phyloP scores from a whole-genome alignment of 495 filamentous ascomycete species.

The Lasiosphaeria hispida region DNA sequence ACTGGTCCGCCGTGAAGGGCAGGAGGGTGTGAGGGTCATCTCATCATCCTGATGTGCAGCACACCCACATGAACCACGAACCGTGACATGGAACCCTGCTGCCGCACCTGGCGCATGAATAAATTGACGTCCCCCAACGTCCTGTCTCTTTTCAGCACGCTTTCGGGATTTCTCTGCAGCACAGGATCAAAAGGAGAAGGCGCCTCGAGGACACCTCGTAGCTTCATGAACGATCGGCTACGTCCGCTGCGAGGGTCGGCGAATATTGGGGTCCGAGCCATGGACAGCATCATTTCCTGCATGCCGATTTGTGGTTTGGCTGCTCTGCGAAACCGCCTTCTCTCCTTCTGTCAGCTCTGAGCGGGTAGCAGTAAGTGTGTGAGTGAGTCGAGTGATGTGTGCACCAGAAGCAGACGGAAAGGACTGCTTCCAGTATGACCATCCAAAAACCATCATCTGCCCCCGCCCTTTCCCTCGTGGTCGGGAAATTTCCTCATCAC shows the following conservation, averaged over 20 bases:
- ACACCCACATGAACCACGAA: neutral
- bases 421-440: too few species aligned
- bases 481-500: conserved; percentile 29
- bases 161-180: conserved; percentile 4
- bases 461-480: conserved; percentile 10
- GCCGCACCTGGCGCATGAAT: conserved; percentile 27
- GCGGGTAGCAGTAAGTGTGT: too few species aligned
- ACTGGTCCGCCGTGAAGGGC: too few species aligned
- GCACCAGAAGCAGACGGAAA: too few species aligned
- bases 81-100: conserved; percentile 7
- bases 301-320: neutral
- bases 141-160: conserved; percentile 5
- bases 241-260: neutral
- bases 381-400: too few species aligned
- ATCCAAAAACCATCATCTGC: neutral
- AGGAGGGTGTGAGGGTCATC: neutral
- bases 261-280: conserved; percentile 14
- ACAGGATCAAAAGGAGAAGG: neutral
- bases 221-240: too few species aligned
- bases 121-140: conserved; percentile 13
- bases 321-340: too few species aligned
- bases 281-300: conserved; percentile 5
- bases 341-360: too few species aligned
- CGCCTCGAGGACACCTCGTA: neutral
- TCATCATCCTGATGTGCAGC: conserved; percentile 13